phyloP scores from a whole-genome alignment of 164 flowering plant genomes.

The Magnolia officinalis region DNA sequence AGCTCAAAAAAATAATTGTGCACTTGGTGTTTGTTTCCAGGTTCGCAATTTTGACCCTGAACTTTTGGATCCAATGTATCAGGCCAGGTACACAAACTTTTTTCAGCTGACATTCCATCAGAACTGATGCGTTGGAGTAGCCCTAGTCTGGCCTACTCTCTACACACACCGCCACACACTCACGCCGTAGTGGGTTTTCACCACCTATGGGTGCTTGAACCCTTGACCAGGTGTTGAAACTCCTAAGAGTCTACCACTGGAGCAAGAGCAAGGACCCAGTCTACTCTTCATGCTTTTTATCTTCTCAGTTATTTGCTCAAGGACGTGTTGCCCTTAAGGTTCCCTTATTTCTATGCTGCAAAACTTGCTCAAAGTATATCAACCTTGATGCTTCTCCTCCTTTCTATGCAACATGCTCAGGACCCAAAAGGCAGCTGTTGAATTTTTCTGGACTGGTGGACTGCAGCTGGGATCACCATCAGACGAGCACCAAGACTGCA shows the following conservation, averaged over 20 bases:
- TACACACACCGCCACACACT: no score
- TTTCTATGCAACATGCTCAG: constrained; percentile 26
- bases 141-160: background rate
- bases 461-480: constrained; percentile 38
- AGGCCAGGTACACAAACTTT: constrained; percentile 52
- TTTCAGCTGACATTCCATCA: background rate
- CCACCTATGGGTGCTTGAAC: no score
- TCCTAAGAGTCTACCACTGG: no score
- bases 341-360: background rate
- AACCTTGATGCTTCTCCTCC: background rate
- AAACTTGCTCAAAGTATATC: background rate
- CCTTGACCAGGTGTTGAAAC: no score
- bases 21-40: constrained; percentile 30
- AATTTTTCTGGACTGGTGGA: constrained; percentile 87
- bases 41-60: constrained; percentile 59
- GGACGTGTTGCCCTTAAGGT: background rate
- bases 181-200: no score
- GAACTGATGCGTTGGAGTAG: background rate
- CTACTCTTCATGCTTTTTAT: no score
- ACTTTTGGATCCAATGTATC: constrained; percentile 74
- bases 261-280: no score
- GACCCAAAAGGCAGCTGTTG: constrained; percentile 67
- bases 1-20: no score
- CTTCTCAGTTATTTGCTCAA: background rate
- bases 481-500: constrained; percentile 17